Evolutionary conservation across 257 asterid species (phyloP), one percentile per base, ranked within the genome.

Genomic region (Solanum etuberosum): DNA sequence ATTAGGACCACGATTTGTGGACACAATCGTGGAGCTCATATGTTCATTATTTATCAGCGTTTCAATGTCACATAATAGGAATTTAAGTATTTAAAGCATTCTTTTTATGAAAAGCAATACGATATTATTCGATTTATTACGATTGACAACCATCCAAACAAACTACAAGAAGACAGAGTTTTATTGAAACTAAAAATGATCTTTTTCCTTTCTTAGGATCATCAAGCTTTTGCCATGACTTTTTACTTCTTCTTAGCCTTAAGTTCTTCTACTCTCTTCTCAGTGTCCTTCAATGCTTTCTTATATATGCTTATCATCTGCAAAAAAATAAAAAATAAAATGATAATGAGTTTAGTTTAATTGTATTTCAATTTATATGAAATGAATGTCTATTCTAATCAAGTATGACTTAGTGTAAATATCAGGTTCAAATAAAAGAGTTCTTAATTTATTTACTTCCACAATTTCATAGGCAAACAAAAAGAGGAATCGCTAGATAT

Each of bases 281-380:
- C 99, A 9, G 99, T 96, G 4, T 88, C 92, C 91, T 92, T 93
- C 59, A 94, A 90, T 25, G 98, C 99, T 38, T 92, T 92, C n/a
- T 96, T 98, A 37, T 94, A 96, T 32, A 86, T 94, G 20, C 91
- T 89, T 63, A 93, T 92, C 59, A 97, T 86, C 99, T 97, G 96
- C 35, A 89, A 43, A 29, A 65, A n/a, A 25, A 54, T 2, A 51
- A 54, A 3, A 9, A 51, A 16, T 0, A 8, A 59, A 20, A 57
- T 59, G 6, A 23, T 59, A 59, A 59, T 23, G 29, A 59, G 12
- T 59, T 59, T 59, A 59, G 25, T 12, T 12, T n/a, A n/a, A n/a
- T n/a, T 20, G 6, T 20, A 6, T 18, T 20, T 20, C n/a, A 20
- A 54, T 6, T 54, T 7, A 57, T 3, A 2, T 20, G 23, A 20